phyloP scores from a whole-genome alignment of 352 stramenopile species.

The Phytopythium chamaehyphon region DNA sequence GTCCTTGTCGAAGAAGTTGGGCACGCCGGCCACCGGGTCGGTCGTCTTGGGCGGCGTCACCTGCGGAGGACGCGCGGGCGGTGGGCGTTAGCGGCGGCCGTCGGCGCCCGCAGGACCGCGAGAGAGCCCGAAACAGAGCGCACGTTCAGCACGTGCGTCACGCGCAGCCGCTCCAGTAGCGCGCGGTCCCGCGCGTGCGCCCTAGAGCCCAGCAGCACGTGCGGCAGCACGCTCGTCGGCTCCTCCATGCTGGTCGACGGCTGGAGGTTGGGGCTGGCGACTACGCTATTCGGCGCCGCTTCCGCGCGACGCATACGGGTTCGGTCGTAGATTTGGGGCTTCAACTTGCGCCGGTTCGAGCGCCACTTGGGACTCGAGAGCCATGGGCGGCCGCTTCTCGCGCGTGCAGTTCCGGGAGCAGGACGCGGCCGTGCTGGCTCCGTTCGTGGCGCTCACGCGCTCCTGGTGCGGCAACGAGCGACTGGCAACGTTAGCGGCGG shows the following conservation, averaged over 20 bases:
- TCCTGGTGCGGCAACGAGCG: no score
- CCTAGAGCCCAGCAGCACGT: constrained; percentile 70
- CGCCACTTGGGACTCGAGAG: background rate
- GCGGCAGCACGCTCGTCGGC: constrained; percentile 60
- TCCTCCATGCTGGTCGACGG: constrained; percentile 3
- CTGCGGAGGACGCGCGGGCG: no score
- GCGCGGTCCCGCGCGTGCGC: constrained; percentile 63
- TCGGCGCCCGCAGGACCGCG: no score
- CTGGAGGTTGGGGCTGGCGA: background rate
- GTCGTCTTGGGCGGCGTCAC: constrained; percentile 73
- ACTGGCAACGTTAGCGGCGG: no score
- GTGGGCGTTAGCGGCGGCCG: no score
- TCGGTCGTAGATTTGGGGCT: background rate
- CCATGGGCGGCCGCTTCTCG: constrained; percentile 72
- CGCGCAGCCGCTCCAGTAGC: constrained; percentile 46
- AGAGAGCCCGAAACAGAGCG: background rate
- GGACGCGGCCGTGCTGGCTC: constrained; percentile 51
- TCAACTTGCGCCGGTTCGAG: constrained; percentile 2
- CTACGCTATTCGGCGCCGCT: background rate
- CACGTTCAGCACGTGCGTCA: constrained; percentile 86
- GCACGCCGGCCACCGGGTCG: constrained; percentile 81
- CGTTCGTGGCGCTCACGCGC: constrained; percentile 66
- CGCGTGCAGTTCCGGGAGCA: constrained; percentile 73
- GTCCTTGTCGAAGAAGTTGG: constrained; percentile 92
- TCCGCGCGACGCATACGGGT: background rate